phyloP scores from a whole-genome alignment of 768 basidiomycete species.

The Agaricus blazei region DNA sequence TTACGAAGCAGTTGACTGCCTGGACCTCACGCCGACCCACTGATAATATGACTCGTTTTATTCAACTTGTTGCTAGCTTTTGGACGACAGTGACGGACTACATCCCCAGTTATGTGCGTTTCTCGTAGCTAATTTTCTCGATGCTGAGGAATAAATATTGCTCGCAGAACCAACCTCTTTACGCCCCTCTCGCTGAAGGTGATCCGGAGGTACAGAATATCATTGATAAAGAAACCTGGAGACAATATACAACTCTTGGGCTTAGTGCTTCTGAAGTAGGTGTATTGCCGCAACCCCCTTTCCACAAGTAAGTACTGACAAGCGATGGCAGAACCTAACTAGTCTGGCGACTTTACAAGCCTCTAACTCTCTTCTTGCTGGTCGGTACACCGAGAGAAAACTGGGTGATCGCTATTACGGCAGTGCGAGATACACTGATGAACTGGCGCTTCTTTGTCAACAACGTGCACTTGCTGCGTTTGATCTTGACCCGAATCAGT shows the following conservation, averaged over 20 bases:
- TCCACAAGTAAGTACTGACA: neutral
- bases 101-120: conserved; percentile 60
- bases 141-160: neutral
- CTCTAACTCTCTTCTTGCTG: conserved; percentile 96
- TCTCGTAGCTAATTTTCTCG: neutral
- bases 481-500: conserved; percentile 86
- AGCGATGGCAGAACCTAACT: conserved; percentile 80
- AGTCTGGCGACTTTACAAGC: conserved; percentile 95
- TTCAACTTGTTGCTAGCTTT: neutral
- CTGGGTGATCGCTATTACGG: conserved; percentile 94
- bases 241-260: conserved; percentile 95
- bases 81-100: conserved; percentile 55
- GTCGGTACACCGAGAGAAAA: conserved; percentile 99
- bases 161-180: conserved; percentile 84
- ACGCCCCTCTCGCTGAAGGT: conserved; percentile 79
- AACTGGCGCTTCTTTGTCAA: conserved; percentile 91
- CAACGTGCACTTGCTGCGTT: conserved; percentile 95
- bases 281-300: neutral
- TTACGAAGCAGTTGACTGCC: too few relatives aligned
- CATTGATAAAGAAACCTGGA: conserved; percentile 98
- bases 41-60: too few relatives aligned
- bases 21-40: too few relatives aligned
- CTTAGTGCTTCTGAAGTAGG: conserved; percentile 96
- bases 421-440: conserved; percentile 96
- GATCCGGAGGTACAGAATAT: conserved; percentile 96